Evolutionary conservation across 1,284 basidiomycete species (phyloP).

Genomic region (Exobasidium cylindrosporum): DNA sequence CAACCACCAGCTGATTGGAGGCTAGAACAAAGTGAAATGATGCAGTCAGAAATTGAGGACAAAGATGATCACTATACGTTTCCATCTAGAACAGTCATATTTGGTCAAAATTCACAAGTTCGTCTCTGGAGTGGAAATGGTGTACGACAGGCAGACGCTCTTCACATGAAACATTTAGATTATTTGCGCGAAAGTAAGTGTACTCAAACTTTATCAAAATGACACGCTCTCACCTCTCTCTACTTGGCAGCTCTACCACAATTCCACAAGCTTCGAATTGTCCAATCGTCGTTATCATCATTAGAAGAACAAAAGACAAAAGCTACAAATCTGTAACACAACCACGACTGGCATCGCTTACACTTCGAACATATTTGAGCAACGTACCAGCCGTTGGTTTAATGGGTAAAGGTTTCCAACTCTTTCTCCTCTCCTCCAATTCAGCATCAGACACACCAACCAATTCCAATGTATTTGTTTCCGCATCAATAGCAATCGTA

Average conservation of each 20-base stretch:
- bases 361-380: slow-evolving; percentile 51
- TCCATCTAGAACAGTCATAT: slow-evolving; percentile 80
- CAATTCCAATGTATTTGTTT: slow-evolving; percentile 76
- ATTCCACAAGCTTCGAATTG: not conserved
- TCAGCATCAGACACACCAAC: slow-evolving; percentile 67
- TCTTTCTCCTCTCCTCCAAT: slow-evolving; percentile 65
- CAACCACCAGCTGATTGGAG: slow-evolving; percentile 20
- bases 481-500: slow-evolving; percentile 59
- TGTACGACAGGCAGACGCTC: slow-evolving; percentile 74
- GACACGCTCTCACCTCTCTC: not conserved
- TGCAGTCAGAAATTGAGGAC: slow-evolving; percentile 6
- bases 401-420: slow-evolving; percentile 77
- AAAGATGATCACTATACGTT: slow-evolving; percentile 56
- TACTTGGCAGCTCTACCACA: not conserved
- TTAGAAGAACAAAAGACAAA: not conserved
- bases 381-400: slow-evolving; percentile 71
- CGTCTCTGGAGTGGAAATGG: slow-evolving; percentile 82
- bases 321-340: slow-evolving; percentile 76
- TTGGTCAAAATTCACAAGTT: slow-evolving; percentile 70
- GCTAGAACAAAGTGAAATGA: not conserved
- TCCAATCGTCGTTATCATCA: not conserved
- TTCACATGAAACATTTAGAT: slow-evolving; percentile 81
- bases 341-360: slow-evolving; percentile 74
- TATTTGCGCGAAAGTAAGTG: slow-evolving; percentile 63
- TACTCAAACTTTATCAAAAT: not conserved